Conservation (phyloP, 2,329 filamentous ascomycete genomes). For the Curvularia hawaiiensis region DNA sequence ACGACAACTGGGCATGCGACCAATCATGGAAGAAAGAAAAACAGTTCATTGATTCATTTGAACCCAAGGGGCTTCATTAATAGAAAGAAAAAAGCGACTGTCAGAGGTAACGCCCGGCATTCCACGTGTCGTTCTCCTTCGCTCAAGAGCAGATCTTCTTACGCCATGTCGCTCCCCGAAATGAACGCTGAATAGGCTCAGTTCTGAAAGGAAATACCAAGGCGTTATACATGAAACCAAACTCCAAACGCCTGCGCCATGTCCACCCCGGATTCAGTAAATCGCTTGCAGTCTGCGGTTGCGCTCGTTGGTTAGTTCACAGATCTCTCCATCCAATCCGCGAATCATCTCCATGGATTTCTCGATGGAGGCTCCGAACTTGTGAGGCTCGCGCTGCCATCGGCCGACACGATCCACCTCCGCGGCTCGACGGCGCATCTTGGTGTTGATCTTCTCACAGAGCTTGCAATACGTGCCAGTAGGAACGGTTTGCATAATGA, state of each 20-base stretch:
- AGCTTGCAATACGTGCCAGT: conserved; percentile 74
- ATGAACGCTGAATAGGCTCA: conserved; percentile 42
- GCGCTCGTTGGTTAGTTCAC: conserved; percentile 65
- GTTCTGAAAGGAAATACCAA: conserved; percentile 32
- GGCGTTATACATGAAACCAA: conserved; percentile 45
- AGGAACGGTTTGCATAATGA: conserved; percentile 75
- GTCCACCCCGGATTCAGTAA: conserved; percentile 30
- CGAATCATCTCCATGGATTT: conserved; percentile 75
- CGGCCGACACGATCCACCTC: conserved; percentile 76
- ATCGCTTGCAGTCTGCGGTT: conserved; percentile 44
- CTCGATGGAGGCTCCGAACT: conserved; percentile 64
- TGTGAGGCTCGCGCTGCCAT: conserved; percentile 74
- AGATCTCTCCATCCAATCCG: conserved; percentile 71
- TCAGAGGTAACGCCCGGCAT: conserved; percentile 46
- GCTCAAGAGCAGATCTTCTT: conserved; percentile 38
- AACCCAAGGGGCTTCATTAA: conserved; percentile 31
- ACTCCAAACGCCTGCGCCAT: conserved; percentile 37
- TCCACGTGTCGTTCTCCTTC: conserved; percentile 31
- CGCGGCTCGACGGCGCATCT: conserved; percentile 74
- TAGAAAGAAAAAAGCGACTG: conserved; percentile 42
- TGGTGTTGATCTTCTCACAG: conserved; percentile 89
- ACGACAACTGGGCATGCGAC: conserved; percentile 31
- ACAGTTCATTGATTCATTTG: conserved; percentile 42
- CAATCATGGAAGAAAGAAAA: conserved; percentile 36
- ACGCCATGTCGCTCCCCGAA: conserved; percentile 37